phyloP scores from a whole-genome alignment of 805 yeast species.

The Saturnispora serradocipensis region DNA sequence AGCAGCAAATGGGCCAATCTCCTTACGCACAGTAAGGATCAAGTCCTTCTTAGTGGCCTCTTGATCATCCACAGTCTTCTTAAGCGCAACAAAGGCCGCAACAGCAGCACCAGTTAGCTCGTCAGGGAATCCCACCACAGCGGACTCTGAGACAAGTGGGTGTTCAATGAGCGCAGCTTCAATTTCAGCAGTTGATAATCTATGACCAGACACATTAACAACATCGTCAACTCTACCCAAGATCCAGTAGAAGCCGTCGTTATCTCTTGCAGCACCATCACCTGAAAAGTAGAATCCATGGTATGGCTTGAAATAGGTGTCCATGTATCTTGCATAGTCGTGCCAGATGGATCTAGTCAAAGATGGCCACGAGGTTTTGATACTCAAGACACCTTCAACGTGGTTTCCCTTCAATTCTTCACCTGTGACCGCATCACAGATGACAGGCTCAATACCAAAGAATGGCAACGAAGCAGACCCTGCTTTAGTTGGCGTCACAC shows the following conservation, averaged over 20 bases:
- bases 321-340: slow-evolving; percentile 65
- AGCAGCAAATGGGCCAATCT: slow-evolving; percentile 82
- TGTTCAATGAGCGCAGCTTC: slow-evolving; percentile 77
- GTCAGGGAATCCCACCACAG: slow-evolving; percentile 77
- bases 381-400: slow-evolving; percentile 74
- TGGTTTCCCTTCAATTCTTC: slow-evolving; percentile 57
- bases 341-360: slow-evolving; percentile 78
- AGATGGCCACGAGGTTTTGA: slow-evolving; percentile 74
- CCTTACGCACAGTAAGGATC: slow-evolving; percentile 62
- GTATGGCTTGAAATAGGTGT: slow-evolving; percentile 76
- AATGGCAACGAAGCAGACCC: slow-evolving; percentile 82
- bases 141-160: slow-evolving; percentile 62
- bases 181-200: slow-evolving; percentile 82
- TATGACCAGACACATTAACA: slow-evolving; percentile 79
- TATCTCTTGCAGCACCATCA: slow-evolving; percentile 83
- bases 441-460: slow-evolving; percentile 68
- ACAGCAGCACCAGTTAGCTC: slow-evolving; percentile 85
- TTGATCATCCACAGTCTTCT: slow-evolving; percentile 40
- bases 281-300: slow-evolving; percentile 81
- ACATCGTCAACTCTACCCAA: slow-evolving; percentile 84
- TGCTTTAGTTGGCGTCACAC: slow-evolving; percentile 72
- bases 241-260: slow-evolving; percentile 80
- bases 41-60: slow-evolving; percentile 52
- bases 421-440: slow-evolving; percentile 69
- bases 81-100: slow-evolving; percentile 70